Conservation (phyloP, 371 early-diverging fungal genomes). For the Mortierella sp. region DNA sequence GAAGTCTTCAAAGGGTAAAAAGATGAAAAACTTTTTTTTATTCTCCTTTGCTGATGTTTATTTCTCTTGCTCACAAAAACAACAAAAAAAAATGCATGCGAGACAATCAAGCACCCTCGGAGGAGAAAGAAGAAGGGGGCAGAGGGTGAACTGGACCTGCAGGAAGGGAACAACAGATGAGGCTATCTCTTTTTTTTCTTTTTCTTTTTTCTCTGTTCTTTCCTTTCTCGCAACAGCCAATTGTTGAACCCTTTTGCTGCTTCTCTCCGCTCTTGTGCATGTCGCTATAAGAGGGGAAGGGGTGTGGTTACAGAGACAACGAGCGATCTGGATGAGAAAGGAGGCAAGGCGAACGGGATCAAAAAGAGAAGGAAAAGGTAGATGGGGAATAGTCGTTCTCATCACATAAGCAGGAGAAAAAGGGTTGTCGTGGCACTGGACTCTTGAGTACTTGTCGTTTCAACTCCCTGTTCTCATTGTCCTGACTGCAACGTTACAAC, state of each 20-base stretch:
- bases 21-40: not conserved
- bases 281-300: not conserved
- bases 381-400: too few relatives aligned
- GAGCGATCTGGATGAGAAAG: not conserved
- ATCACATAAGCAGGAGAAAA: too few relatives aligned
- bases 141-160: not conserved
- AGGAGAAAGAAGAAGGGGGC: not conserved
- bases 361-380: too few relatives aligned
- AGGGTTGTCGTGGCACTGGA: not conserved
- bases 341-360: not conserved
- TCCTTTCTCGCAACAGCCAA: not conserved
- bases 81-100: slow-evolving; percentile 7
- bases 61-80: slow-evolving; percentile 11
- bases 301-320: not conserved
- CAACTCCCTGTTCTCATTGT: not conserved
- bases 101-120: slow-evolving; percentile 11
- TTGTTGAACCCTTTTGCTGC: not conserved
- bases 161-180: not conserved
- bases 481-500: not conserved
- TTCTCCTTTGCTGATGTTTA: not conserved
- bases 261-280: not conserved
- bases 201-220: not conserved
- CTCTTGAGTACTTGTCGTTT: not conserved
- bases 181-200: not conserved
- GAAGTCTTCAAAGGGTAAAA: slow-evolving; percentile 92